Percentiles rank a stretch among this genome's conserved stretches.
phyloP scores from a whole-genome alignment of 441 rosid species.

The Sinapis alba region DNA sequence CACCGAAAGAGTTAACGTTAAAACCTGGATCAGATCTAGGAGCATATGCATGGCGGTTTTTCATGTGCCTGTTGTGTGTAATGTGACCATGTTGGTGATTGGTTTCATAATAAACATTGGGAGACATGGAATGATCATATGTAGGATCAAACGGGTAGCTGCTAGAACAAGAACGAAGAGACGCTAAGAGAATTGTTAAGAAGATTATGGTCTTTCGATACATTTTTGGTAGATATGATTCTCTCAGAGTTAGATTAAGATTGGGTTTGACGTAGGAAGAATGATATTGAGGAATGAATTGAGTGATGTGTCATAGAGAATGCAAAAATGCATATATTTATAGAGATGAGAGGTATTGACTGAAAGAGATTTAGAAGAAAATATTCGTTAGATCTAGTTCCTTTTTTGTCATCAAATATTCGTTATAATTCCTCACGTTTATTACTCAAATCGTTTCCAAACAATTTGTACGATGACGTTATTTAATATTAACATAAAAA shows the following conservation, averaged over 20 bases:
- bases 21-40: conserved; percentile 41
- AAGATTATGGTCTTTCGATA: conserved; percentile 20
- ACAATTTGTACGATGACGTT: not conserved
- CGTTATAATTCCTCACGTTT: not conserved
- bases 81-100: conserved; percentile 32
- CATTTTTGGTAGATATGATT: conserved; percentile 24
- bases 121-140: conserved; percentile 25
- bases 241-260: conserved; percentile 35
- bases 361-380: not conserved
- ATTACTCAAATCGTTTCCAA: not conserved
- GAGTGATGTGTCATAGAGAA: conserved; percentile 27
- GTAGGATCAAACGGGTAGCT: conserved; percentile 32
- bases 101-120: conserved; percentile 16
- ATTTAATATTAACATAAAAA: not conserved
- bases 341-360: conserved; percentile 9
- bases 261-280: conserved; percentile 36
- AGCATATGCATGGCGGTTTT: conserved; percentile 22
- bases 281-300: conserved; percentile 22
- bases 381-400: not conserved
- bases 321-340: conserved; percentile 36
- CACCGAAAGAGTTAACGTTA: conserved; percentile 75
- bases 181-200: conserved; percentile 26
- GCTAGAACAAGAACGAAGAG: conserved; percentile 27
- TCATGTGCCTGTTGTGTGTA: not conserved
- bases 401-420: not conserved